phyloP scores from a whole-genome alignment of 2,329 filamentous ascomycete species.

The Aspergillus brasiliensis region DNA sequence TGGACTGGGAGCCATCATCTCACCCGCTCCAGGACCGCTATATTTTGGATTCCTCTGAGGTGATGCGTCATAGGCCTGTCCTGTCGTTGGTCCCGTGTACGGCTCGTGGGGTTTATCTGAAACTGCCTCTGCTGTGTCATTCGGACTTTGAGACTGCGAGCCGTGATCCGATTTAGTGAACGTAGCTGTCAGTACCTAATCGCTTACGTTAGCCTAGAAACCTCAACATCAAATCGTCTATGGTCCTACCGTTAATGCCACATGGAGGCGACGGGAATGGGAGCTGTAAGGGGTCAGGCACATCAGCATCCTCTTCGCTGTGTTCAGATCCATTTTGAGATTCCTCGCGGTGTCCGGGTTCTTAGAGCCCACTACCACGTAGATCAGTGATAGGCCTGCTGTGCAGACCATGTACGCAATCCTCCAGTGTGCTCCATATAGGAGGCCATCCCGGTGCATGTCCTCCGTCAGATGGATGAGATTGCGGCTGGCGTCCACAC shows the following conservation, averaged over 20 bases:
- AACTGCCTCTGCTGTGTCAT: neutral
- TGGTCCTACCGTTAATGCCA: slow-evolving; percentile 4
- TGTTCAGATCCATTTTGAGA: slow-evolving; percentile 1
- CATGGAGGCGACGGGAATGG: slow-evolving; percentile 5
- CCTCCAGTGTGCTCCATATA: slow-evolving; percentile 12
- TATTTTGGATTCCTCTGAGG: neutral
- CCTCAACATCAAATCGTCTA: too few relatives aligned
- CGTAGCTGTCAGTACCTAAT: slow-evolving; percentile 5
- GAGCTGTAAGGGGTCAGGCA: slow-evolving; percentile 5
- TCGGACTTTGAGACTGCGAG: neutral
- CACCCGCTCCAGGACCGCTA: neutral
- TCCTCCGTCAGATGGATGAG: slow-evolving; percentile 17
- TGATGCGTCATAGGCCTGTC: neutral
- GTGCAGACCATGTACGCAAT: slow-evolving; percentile 9
- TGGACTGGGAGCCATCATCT: neutral
- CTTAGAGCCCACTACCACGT: slow-evolving; percentile 9
- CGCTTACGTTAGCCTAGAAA: neutral
- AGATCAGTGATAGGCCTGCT: slow-evolving; percentile 8
- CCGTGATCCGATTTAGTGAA: neutral
- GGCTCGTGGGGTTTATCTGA: neutral
- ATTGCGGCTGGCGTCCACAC: slow-evolving; percentile 14
- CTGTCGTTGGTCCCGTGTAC: neutral
- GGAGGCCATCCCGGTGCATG: slow-evolving; percentile 12
- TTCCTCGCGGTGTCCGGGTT: neutral
- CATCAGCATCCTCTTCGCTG: neutral